Base-by-base conservation (phyloP, 2,329 filamentous ascomycete species). In the Aspergillus jensenii region DNA sequence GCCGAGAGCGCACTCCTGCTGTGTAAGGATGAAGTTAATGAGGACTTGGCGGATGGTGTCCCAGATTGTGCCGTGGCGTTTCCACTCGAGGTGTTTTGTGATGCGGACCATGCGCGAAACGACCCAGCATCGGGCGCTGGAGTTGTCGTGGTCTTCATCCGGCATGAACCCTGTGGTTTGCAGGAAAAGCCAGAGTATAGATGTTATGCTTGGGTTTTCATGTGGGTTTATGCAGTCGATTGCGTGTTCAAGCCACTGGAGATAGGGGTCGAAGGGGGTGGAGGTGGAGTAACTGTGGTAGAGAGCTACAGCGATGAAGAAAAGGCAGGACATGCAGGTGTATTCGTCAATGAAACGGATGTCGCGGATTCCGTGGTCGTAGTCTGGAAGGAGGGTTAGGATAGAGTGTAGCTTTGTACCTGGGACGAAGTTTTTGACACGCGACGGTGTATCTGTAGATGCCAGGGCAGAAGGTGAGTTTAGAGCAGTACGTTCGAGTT, bases 331-430 rank as follows among this genome's bases (percentile, higher is more conserved):
- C 61, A 72, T 67, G 55, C 69, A 69, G 8, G 67, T 65, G 49
- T 71, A 71, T 61, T 71, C 70, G 52, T 72, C 69, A 44, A 72
- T 71, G 43, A 70, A 72, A 8, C 69, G 65, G 40, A 72, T 62
- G 54, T 70, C 70, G 14, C 67, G 65, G 44, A 72, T 71, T 4
- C 70, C 70, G 40, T 68, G 70, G 43, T 72, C 68, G 37, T 72
- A 70, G 27, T 71, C 68, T 2, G 69, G 68, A 21, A 71, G 62
- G 39, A 65, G 65, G 3, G 70, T 69, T 8, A 72, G 59, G 6
- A 69, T 65, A 14, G 63, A 59, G 59, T 70, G 67, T 23, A 72
- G 49, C n/a, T 59, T 63, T 7, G 68, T 68, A 7, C 62, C 65
- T 3, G 62, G 50, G 41, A 56, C 44, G 50, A 72, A 69, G 23